Conservation (phyloP, 345 rosid genomes). For the Eucalyptus urophylla region DNA sequence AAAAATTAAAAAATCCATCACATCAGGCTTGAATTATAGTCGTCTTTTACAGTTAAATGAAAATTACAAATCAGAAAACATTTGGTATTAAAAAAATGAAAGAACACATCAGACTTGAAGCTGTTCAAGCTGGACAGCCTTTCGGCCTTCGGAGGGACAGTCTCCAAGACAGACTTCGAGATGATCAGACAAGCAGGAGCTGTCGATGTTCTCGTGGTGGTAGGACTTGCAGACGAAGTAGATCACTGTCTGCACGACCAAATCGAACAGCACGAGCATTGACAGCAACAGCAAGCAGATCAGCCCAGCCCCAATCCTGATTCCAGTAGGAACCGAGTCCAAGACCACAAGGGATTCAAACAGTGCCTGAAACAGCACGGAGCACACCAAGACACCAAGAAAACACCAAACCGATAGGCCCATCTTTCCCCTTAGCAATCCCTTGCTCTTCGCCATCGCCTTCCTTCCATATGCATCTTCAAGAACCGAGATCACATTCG, state of each 20-base stretch:
- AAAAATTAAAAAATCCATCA: too few species aligned
- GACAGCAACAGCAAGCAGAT: constrained; percentile 17
- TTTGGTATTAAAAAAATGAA: too few species aligned
- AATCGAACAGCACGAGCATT: constrained; percentile 10
- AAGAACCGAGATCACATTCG: constrained; percentile 33
- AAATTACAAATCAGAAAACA: background rate
- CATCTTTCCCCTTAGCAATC: constrained; percentile 28
- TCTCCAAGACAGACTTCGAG: background rate
- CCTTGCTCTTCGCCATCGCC: constrained; percentile 29
- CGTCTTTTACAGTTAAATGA: too few species aligned
- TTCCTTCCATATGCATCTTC: constrained; percentile 30
- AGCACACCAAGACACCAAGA: background rate
- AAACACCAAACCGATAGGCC: background rate
- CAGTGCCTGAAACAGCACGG: background rate
- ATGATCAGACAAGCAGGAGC: background rate
- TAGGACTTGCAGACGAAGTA: constrained; percentile 56
- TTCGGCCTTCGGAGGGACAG: background rate
- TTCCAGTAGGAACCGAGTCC: background rate
- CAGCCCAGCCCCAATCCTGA: constrained; percentile 6
- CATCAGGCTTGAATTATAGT: too few species aligned
- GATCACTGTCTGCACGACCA: constrained; percentile 35
- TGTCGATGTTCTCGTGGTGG: constrained; percentile 30
- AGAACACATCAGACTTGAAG: too few species aligned
- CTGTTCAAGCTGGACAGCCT: background rate
- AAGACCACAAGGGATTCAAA: constrained; percentile 14